Conservation (phyloP, 441 rosid species). For the Aleurites moluccanus region DNA sequence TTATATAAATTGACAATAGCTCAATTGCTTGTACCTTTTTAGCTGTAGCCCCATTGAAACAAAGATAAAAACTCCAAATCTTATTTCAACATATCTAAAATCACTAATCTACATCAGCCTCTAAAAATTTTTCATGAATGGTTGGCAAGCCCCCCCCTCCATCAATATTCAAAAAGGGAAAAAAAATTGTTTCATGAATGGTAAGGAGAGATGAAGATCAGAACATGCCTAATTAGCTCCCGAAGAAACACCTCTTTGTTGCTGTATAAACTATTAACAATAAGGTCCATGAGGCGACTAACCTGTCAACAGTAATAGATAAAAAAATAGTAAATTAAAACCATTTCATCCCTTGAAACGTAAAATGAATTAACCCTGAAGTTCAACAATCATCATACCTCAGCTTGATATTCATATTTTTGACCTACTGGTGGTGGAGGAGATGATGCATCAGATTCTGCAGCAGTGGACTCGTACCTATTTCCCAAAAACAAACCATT, state of each 20-base stretch:
- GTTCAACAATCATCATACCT: slow-evolving; percentile 39
- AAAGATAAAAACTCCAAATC: neutral
- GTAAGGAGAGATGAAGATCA: neutral
- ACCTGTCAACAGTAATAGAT: slow-evolving; percentile 49
- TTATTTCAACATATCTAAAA: neutral
- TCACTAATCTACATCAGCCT: neutral
- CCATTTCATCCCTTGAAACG: neutral
- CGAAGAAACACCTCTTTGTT: slow-evolving; percentile 96
- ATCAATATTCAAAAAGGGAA: neutral
- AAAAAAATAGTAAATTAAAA: neutral
- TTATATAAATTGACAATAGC: neutral
- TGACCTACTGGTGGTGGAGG: slow-evolving; percentile 58
- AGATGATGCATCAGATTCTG: slow-evolving; percentile 59
- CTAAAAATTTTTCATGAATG: neutral
- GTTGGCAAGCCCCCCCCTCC: neutral
- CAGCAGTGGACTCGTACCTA: slow-evolving; percentile 60
- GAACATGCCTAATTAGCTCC: slow-evolving; percentile 75
- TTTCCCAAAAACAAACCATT: slow-evolving; percentile 42
- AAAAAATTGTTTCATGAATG: neutral
- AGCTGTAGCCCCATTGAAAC: neutral
- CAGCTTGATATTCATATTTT: slow-evolving; percentile 91
- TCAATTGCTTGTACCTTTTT: neutral
- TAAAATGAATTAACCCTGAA: slow-evolving; percentile 7
- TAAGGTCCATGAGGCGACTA: slow-evolving; percentile 96
- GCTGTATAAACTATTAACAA: slow-evolving; percentile 89